Evolutionary conservation across 2,329 filamentous ascomycete species (phyloP).

Genomic region (Xylariaceae sp.): DNA sequence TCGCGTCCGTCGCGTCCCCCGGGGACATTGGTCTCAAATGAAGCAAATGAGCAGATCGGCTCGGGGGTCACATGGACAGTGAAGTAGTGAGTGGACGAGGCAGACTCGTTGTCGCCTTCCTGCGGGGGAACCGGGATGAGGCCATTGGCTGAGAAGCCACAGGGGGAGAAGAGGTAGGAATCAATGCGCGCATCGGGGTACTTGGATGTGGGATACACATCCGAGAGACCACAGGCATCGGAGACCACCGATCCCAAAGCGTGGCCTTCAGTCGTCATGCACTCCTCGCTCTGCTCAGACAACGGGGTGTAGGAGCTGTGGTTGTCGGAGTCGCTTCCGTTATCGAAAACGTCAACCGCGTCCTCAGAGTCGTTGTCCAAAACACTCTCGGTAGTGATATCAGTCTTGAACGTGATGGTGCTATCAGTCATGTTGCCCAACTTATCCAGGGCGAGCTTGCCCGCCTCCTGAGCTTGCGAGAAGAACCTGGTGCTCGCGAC

Average conservation of each 20-base stretch:
- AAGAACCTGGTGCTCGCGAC: conserved; percentile 78
- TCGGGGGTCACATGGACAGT: conserved; percentile 98
- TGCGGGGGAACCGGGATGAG: conserved; percentile 74
- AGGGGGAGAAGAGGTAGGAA: conserved; percentile 92
- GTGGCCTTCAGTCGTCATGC: conserved; percentile 87
- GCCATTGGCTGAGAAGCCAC: conserved; percentile 95
- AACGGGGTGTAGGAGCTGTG: conserved; percentile 54
- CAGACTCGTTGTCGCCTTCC: conserved; percentile 39
- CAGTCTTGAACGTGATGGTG: conserved; percentile 33
- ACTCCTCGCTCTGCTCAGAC: conserved; percentile 56
- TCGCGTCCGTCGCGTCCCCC: conserved; percentile 80
- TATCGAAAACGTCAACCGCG: conserved; percentile 74
- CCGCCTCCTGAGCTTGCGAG: conserved; percentile 59
- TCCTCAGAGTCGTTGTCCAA: conserved; percentile 46
- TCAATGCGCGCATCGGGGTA: conserved; percentile 94
- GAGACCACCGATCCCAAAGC: conserved; percentile 89
- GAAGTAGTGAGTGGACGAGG: conserved; percentile 76
- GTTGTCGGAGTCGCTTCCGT: conserved; percentile 49
- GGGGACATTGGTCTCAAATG: conserved; percentile 97
- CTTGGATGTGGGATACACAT: conserved; percentile 78
- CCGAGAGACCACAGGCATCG: conserved; percentile 79
- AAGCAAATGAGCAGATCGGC: conserved; percentile 93
- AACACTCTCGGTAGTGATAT: conserved; percentile 38
- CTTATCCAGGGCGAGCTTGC: conserved; percentile 53
- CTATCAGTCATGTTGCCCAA: conserved; percentile 55